Percentiles rank a stretch among this genome's conserved stretches.
Evolutionary conservation across 176 grass and related monocot species (phyloP).

Genomic region (Hordeum vulgare): MorexV3_pseudomolecules_assembly NC_058519.1:469779741-469780240

Average conservation of each 20-base stretch:
- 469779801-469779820: constrained; percentile 33
- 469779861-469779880: constrained; percentile 2
- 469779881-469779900: neutral
- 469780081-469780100: neutral
- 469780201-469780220: constrained; percentile 48
- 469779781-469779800: constrained; percentile 33
- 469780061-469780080: neutral
- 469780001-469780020: neutral
- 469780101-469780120: neutral
- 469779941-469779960: neutral
- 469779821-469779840: neutral
- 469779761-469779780: constrained; percentile 35
- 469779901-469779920: neutral
- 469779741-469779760: neutral
- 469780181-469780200: constrained; percentile 53
- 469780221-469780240: constrained; percentile 31
- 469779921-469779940: neutral
- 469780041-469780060: neutral
- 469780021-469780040: neutral
- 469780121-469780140: neutral
- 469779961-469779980: neutral
- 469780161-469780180: constrained; percentile 25
- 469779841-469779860: neutral
- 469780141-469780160: constrained; percentile 32
- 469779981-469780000: neutral